Conservation (phyloP, 2,329 filamentous ascomycete genomes). For the Fusarium odoratissimum region DNA sequence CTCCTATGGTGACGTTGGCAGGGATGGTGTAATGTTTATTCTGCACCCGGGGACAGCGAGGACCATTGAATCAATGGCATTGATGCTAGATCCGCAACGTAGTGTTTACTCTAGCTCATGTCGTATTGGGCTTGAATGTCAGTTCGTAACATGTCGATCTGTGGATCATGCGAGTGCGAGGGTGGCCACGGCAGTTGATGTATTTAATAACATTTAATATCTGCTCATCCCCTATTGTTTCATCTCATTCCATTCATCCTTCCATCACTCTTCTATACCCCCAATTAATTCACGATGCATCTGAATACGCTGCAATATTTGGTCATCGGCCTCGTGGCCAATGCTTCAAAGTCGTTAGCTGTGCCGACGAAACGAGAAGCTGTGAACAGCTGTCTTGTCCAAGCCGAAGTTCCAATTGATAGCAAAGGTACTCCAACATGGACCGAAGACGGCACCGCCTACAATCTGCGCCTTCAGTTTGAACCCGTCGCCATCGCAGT, state of each 20-base stretch:
- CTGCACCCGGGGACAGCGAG: background rate
- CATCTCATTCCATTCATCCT: background rate
- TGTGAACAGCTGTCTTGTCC: conserved; percentile 46
- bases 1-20: background rate
- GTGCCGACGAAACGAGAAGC: conserved; percentile 40
- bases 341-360: conserved; percentile 1
- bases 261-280: background rate
- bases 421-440: conserved; percentile 42
- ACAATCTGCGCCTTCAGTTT: conserved; percentile 51
- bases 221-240: background rate
- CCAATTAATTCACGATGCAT: background rate
- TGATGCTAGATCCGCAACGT: background rate
- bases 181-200: background rate
- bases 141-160: conserved; percentile 20
- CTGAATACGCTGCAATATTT: conserved; percentile 3
- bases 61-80: background rate
- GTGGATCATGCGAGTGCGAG: background rate
- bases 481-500: conserved; percentile 49
- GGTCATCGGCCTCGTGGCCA: background rate
- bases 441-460: conserved; percentile 49
- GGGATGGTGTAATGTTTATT: background rate
- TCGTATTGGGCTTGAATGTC: conserved; percentile 11
- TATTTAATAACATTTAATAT: conserved; percentile 1
- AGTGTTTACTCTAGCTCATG: background rate
- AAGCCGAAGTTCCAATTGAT: conserved; percentile 43